Conservation (phyloP, 257 asterid species). For the Nicotiana sylvestris region DNA sequence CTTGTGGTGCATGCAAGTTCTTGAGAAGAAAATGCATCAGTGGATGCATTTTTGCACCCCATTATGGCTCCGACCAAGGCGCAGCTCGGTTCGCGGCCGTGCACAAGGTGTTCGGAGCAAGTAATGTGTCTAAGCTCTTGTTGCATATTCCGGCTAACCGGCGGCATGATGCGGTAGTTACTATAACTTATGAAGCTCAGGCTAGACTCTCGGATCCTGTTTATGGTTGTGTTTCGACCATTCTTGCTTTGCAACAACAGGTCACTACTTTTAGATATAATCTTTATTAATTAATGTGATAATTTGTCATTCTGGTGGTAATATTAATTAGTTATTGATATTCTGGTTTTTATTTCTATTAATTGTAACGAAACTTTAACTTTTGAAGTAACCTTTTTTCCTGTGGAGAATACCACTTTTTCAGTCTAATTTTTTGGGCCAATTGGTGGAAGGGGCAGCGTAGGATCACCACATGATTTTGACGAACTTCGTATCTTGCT, state of each 20-base stretch:
- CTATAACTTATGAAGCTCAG: slow-evolving; percentile 85
- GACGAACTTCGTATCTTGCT: no score
- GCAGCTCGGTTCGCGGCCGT: slow-evolving; percentile 89
- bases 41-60: slow-evolving; percentile 87
- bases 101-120: slow-evolving; percentile 90
- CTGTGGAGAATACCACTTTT: no score
- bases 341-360: background rate
- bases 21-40: slow-evolving; percentile 76
- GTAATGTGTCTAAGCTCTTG: slow-evolving; percentile 78
- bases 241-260: slow-evolving; percentile 80
- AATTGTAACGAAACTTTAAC: no score
- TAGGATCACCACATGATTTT: no score
- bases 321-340: no score
- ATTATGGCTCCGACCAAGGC: slow-evolving; percentile 79
- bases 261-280: slow-evolving; percentile 17
- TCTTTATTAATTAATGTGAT: background rate
- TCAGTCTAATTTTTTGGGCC: no score
- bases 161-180: slow-evolving; percentile 71
- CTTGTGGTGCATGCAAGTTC: slow-evolving; percentile 95
- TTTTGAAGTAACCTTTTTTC: no score
- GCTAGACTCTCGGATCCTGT: slow-evolving; percentile 87
- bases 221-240: slow-evolving; percentile 80
- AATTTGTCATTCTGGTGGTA: background rate
- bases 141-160: slow-evolving; percentile 59
- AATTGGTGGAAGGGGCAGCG: no score